Evolutionary conservation across 345 rosid species (phyloP).

Genomic region (Clarkia xantiana): DNA sequence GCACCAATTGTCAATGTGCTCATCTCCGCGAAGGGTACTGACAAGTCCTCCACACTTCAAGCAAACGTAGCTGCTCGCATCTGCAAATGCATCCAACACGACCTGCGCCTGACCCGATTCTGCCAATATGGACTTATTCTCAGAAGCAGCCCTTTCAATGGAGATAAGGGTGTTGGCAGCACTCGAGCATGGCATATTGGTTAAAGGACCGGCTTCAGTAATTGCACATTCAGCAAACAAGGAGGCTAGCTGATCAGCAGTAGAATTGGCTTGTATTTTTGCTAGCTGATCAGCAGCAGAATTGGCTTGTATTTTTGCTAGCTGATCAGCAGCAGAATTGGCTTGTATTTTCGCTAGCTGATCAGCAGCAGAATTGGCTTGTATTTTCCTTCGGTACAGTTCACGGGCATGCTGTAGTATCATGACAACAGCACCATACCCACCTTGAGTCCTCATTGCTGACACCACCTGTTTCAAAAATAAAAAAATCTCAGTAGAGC

Average conservation of each 20-base stretch:
- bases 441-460: conserved; percentile 61
- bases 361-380: conserved; percentile 43
- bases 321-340: conserved; percentile 48
- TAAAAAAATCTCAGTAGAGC: too few relatives aligned
- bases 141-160: conserved; percentile 18
- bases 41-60: conserved; percentile 91
- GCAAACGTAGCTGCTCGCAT: conserved; percentile 91
- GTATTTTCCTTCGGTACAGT: conserved; percentile 38
- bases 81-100: conserved; percentile 75
- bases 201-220: conserved; percentile 56
- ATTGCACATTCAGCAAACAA: conserved; percentile 87
- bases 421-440: conserved; percentile 62
- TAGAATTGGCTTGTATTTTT: conserved; percentile 38
- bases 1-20: conserved; percentile 96
- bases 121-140: conserved; percentile 55
- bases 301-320: conserved; percentile 52
- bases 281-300: conserved; percentile 58
- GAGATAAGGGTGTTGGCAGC: conserved; percentile 11
- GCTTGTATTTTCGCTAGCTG: conserved; percentile 54
- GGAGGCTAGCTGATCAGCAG: conserved; percentile 70
- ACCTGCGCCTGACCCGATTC: conserved; percentile 72
- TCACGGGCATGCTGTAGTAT: conserved; percentile 61
- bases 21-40: conserved; percentile 69
- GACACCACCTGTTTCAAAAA: conserved; percentile 46
- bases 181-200: conserved; percentile 14